Percentiles rank a stretch among this genome's conserved stretches.
Conservation (phyloP, 345 rosid genomes). For the Anacardium occidentale region DNA sequence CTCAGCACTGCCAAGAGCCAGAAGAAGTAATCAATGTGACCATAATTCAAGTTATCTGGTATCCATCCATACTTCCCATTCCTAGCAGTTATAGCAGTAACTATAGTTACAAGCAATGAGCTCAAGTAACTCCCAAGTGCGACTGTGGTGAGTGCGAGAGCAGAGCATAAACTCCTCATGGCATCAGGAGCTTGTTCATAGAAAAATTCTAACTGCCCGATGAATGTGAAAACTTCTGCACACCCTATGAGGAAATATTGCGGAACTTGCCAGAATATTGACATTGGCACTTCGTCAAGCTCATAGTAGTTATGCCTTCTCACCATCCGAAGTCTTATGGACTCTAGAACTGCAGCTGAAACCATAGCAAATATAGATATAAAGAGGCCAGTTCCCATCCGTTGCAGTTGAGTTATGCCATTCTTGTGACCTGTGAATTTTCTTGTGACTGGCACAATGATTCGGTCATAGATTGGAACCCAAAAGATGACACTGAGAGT, state of each 20-base stretch:
- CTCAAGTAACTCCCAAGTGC: slow-evolving; percentile 52
- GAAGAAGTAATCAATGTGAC: slow-evolving; percentile 51
- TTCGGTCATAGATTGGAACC: slow-evolving; percentile 53
- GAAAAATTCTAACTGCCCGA: slow-evolving; percentile 39
- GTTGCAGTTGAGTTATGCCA: slow-evolving; percentile 54
- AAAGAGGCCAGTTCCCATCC: slow-evolving; percentile 53
- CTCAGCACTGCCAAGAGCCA: slow-evolving; percentile 47
- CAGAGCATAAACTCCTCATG: slow-evolving; percentile 48
- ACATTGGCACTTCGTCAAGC: slow-evolving; percentile 30
- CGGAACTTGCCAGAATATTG: slow-evolving; percentile 35
- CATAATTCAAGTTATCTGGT: slow-evolving; percentile 47
- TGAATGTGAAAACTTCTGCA: slow-evolving; percentile 48
- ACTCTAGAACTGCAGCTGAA: slow-evolving; percentile 42
- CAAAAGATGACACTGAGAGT: slow-evolving; percentile 60
- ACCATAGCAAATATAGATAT: slow-evolving; percentile 46
- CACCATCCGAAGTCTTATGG: slow-evolving; percentile 26
- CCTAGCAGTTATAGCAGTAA: slow-evolving; percentile 35
- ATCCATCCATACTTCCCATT: slow-evolving; percentile 50
- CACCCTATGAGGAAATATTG: slow-evolving; percentile 47
- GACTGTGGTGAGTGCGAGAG: slow-evolving; percentile 39
- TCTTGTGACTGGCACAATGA: slow-evolving; percentile 41
- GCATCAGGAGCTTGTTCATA: slow-evolving; percentile 50
- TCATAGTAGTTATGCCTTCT: slow-evolving; percentile 34
- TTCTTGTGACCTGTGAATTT: slow-evolving; percentile 15
- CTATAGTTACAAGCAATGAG: slow-evolving; percentile 42